phyloP scores from a whole-genome alignment of 2,329 filamentous ascomycete species.

The Chrysosporium keratinophilum region DNA sequence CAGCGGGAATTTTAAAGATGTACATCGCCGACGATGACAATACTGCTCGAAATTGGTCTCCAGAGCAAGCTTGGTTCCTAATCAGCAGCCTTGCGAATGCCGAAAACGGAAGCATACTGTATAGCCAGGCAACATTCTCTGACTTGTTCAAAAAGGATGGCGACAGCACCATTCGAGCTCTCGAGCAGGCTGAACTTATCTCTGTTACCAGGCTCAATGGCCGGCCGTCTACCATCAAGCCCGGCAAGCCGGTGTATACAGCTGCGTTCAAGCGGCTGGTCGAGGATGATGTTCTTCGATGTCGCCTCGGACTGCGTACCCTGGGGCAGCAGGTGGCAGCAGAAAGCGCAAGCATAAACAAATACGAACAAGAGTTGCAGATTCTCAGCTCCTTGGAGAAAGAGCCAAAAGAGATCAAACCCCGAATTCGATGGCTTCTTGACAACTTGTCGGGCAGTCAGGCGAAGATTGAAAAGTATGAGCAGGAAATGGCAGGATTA shows the following conservation, averaged over 20 bases:
- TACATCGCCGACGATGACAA: conserved; percentile 60
- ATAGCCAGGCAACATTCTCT: conserved; percentile 73
- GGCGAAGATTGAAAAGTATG: conserved; percentile 60
- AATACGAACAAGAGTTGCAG: conserved; percentile 66
- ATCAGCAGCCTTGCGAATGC: conserved; percentile 66
- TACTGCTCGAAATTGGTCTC: conserved; percentile 57
- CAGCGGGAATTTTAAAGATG: conserved; percentile 86
- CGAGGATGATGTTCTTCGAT: conserved; percentile 60
- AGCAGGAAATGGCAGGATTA: conserved; percentile 58
- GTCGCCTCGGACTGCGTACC: conserved; percentile 62
- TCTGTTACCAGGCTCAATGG: conserved; percentile 62
- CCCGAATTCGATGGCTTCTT: conserved; percentile 61
- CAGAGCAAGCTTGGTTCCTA: conserved; percentile 81
- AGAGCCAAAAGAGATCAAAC: conserved; percentile 56
- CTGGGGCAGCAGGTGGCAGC: conserved; percentile 58
- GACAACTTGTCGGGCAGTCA: conserved; percentile 65
- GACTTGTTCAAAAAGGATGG: conserved; percentile 63
- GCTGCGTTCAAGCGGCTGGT: conserved; percentile 68
- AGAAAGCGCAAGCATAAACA: conserved; percentile 64
- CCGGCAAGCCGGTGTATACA: conserved; percentile 76
- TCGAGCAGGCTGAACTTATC: conserved; percentile 80
- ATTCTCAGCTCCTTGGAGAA: conserved; percentile 60
- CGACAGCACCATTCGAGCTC: conserved; percentile 64
- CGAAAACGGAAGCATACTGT: conserved; percentile 52
- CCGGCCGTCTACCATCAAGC: conserved; percentile 63